Base-by-base conservation (phyloP, 306 rosid genomes). In the Prunus dulcis region DNA sequence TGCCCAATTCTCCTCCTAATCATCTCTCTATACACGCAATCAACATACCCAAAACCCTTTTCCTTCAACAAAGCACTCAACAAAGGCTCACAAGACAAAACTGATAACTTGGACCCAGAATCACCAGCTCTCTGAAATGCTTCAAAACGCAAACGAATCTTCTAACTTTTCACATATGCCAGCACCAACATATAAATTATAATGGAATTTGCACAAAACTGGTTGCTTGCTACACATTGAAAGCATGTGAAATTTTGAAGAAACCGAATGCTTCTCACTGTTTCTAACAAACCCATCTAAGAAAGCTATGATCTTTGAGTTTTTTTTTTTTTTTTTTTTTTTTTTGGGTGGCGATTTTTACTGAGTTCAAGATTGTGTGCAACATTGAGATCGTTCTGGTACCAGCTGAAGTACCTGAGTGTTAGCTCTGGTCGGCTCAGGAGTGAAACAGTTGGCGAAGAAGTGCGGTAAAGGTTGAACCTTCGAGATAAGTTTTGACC, bases 341-440 rank as follows among this genome's bases (percentile, higher is more conserved):
- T 30, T 30, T 4, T 4, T 2, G 88, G 80, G 64, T 46, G 52
- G 52, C 52, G 92, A 83, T 79, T 91, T 85, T 58, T 38, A 76
- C 77, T 85, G 66, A 83, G 77, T 83, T 89, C 91, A 8, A 89
- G 87, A 73, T 49, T 78, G 73, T 82, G 67, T 12, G 85, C 69
- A 81, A 82, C 71, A 47, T 49, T 85, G 65, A 87, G 72, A 83
- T 88, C 89, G 58, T 77, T 89, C 47, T 57, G 88, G 30, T 92
- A 93, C 95, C 96, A 87, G 27, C 77, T 69, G 76, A 88, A 38
- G 93, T 84, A 91, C 84, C 91, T 87, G 65, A 79, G 76, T 72
- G 86, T 84, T 69, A 89, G 87, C 45, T 77, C 86, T 17, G 91
- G 56, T 91, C 89, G 27, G 80, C 81, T 38, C 88, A 88, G 0